Evolutionary conservation across 179 eudicot species (phyloP).

Genomic region (Drosera spatulata): DNA sequence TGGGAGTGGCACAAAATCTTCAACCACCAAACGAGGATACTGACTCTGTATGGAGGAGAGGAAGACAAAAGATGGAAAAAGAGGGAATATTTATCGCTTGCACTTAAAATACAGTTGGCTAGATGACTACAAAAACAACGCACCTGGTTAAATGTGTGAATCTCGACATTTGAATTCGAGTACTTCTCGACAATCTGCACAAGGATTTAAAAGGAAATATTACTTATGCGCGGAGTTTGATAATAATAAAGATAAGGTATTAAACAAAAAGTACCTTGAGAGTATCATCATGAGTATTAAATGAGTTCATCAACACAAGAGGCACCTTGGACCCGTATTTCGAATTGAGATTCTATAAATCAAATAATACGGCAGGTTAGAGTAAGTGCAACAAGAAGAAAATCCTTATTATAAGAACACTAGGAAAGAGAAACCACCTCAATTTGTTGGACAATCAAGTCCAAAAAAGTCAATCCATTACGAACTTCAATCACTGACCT

Average conservation of each 20-base stretch:
- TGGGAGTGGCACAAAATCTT: conserved; percentile 51
- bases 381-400: background rate
- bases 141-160: conserved; percentile 97
- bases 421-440: conserved; percentile 39
- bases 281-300: conserved; percentile 98
- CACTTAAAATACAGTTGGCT: too few relatives aligned
- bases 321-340: conserved; percentile 93
- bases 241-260: background rate
- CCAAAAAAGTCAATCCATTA: conserved; percentile 84
- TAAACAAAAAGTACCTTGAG: conserved; percentile 42
- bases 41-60: conserved; percentile 42
- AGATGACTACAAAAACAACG: background rate
- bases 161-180: conserved; percentile 56
- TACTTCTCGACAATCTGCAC: conserved; percentile 85
- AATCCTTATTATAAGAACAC: background rate
- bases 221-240: background rate
- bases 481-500: conserved; percentile 99
- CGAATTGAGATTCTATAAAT: conserved; percentile 52
- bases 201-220: conserved; percentile 4
- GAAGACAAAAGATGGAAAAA: background rate
- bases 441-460: conserved; percentile 84
- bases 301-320: conserved; percentile 91
- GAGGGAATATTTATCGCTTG: background rate
- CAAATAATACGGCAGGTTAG: conserved; percentile 4
- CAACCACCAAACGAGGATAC: conserved; percentile 61